Evolutionary conservation across 495 filamentous ascomycete genomes (phyloP), one percentile per base, ranked within the genome.

Genomic region (Xylaria bambusicola): DNA sequence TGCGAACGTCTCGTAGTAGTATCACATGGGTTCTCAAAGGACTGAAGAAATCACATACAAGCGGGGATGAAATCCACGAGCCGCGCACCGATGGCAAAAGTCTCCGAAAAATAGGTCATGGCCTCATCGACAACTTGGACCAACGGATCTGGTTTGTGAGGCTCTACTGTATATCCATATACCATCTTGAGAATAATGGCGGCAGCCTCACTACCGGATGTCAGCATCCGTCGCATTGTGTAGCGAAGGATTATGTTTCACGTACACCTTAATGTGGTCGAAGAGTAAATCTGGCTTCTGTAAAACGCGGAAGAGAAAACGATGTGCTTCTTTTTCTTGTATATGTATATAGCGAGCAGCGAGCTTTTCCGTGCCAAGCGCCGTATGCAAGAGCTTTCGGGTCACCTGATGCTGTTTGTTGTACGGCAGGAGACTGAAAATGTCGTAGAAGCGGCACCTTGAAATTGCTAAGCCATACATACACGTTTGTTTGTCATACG

Each of bases 151-250:
- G 20, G 31, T n/a, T 61, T 55, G 35, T 70, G 56, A 1, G 71
- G 64, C 17, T 80, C 75, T 21, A 75, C 66, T 0, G 64, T 77
- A 47, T 82, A 82, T 7, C 76, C 78, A 49, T 82, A 82, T 6
- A 65, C 64, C 8, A 77, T 67, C 23, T 78, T 76, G 0, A 82
- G 60, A 12, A 81, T 78, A 6, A 80, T 59, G 0, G 67, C 73
- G 9, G 71, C 77, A 6, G 75, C 70, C 51, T 63, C 72, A 78
- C 68, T 60, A 73, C 71, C n/a, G 29, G 10, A 33, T 33, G 29
- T 33, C 10, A 33, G 29, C 29, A 33, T 33, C 5, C 29, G 29
- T 33, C 10, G 10, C 29, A 33, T 33, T 10, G 10, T 33, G 29
- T 33, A 33, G 29, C 29, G 29, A 10, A 10, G 10, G 29, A 33